phyloP scores from a whole-genome alignment of 208 protist species.

The Crithidia sp. region DNA sequence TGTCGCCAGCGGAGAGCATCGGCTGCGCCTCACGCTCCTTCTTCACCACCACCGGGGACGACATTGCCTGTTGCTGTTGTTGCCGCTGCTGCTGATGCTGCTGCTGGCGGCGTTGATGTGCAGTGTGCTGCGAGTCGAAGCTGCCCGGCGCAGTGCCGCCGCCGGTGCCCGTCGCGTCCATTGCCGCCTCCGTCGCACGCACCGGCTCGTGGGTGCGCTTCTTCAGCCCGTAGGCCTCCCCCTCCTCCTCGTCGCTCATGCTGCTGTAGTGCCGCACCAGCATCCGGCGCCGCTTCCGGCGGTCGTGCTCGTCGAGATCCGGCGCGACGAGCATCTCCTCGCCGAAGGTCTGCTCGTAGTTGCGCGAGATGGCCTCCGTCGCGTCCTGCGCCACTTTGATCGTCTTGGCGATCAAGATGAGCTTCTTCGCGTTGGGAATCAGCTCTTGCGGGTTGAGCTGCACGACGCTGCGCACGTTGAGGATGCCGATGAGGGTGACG shows the following conservation, averaged over 20 bases:
- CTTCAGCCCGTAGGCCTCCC: constrained; percentile 4
- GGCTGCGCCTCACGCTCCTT: not conserved
- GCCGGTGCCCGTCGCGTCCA: not conserved
- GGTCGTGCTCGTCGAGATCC: constrained; percentile 43
- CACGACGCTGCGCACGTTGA: constrained; percentile 55
- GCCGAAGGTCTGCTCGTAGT: constrained; percentile 51
- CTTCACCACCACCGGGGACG: not conserved
- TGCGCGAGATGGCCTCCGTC: constrained; percentile 45
- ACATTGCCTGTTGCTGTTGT: no score
- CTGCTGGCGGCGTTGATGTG: not conserved
- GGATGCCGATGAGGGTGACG: constrained; percentile 75
- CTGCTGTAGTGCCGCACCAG: constrained; percentile 2
- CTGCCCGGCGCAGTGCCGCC: not conserved
- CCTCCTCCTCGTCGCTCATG: constrained; percentile 12
- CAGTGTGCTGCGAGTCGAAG: constrained; percentile 10
- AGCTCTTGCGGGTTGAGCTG: constrained; percentile 71
- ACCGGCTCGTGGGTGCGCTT: not conserved
- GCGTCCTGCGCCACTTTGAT: constrained; percentile 52
- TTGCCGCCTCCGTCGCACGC: not conserved
- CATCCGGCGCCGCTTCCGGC: constrained; percentile 17
- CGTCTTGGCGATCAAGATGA: constrained; percentile 73
- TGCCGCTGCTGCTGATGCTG: not conserved
- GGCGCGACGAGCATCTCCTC: constrained; percentile 64
- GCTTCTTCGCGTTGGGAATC: constrained; percentile 56
- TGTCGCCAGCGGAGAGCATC: not conserved